phyloP scores from a whole-genome alignment of 2,329 filamentous ascomycete species.

The Verticillium tricorpus region DNA sequence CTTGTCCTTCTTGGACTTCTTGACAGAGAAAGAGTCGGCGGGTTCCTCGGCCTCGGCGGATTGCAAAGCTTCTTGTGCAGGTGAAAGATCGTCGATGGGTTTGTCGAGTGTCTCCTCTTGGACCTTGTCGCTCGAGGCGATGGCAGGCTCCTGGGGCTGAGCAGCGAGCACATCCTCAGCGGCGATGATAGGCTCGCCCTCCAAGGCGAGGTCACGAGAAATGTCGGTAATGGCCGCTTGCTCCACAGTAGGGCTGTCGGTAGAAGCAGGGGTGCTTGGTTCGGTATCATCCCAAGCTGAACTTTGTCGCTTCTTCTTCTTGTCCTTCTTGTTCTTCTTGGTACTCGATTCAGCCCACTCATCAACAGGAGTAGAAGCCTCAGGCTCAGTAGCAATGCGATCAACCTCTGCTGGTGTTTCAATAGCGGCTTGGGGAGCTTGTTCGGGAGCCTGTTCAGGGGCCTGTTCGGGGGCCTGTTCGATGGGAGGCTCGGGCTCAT shows the following conservation, averaged over 20 bases:
- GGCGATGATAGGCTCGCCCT: neutral
- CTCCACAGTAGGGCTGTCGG: neutral
- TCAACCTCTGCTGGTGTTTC: neutral
- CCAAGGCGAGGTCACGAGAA: neutral
- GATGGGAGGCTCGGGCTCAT: neutral
- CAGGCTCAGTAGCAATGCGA: neutral
- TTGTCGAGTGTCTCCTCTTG: neutral
- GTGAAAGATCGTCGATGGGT: neutral
- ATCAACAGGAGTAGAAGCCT: neutral
- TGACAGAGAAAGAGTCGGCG: conserved; percentile 13
- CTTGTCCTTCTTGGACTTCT: conserved; percentile 27
- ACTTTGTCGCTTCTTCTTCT: neutral
- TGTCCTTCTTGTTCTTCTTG: conserved; percentile 14
- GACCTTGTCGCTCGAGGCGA: neutral
- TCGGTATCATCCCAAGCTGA: neutral
- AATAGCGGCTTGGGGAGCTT: neutral
- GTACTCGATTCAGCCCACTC: neutral
- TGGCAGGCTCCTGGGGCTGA: neutral
- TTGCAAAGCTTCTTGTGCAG: neutral
- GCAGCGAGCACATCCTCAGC: neutral
- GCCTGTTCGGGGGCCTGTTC: neutral
- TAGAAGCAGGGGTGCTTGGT: neutral
- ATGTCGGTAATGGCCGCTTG: neutral
- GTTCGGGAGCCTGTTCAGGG: neutral
- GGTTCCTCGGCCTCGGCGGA: conserved; percentile 4